phyloP scores from a whole-genome alignment of 202 grass and related monocot genomes.

The Panicum hallii region DNA sequence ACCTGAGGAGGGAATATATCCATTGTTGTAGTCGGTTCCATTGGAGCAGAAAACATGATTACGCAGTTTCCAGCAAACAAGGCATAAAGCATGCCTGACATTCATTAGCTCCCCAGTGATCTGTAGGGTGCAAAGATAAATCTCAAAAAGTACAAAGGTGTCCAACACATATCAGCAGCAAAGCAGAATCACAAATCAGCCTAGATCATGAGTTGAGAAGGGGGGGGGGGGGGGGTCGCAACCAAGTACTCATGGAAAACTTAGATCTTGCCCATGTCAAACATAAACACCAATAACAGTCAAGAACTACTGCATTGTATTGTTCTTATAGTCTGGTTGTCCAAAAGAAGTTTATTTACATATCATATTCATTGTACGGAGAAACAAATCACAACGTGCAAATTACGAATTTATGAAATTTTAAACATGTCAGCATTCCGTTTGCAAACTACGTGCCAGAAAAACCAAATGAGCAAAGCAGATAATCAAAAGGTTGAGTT shows the following conservation, averaged over 20 bases:
- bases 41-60: conserved; percentile 47
- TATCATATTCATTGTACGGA: background rate
- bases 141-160: conserved; percentile 25
- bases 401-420: conserved; percentile 3
- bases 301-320: background rate
- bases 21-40: background rate
- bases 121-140: conserved; percentile 37
- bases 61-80: conserved; percentile 46
- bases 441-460: conserved; percentile 1
- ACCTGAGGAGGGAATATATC: conserved; percentile 28
- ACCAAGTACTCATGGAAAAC: conserved; percentile 18
- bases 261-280: background rate
- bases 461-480: conserved; percentile 1
- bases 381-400: background rate
- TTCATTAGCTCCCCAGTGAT: conserved; percentile 48
- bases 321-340: background rate
- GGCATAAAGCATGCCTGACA: conserved; percentile 50
- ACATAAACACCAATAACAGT: background rate
- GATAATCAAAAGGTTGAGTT: conserved; percentile 14
- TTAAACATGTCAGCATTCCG: background rate
- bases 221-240: no score
- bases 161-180: conserved; percentile 7
- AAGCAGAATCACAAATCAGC: conserved; percentile 10
- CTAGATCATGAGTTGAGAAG: conserved; percentile 1
- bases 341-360: background rate